Base-by-base conservation (phyloP, 768 basidiomycete species). In the Leccinellum rugosiceps region DNA sequence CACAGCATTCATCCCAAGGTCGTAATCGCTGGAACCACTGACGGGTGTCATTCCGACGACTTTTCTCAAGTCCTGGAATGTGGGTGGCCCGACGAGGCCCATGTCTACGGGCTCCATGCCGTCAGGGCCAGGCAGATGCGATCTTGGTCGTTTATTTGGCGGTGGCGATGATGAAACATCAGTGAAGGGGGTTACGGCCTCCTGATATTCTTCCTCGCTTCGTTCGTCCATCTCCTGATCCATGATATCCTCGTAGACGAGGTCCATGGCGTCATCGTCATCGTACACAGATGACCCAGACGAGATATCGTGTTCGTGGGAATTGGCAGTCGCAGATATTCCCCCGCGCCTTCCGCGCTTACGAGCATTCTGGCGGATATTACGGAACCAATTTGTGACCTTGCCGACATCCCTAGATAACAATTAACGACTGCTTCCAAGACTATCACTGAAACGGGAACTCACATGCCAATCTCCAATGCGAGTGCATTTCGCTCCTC, bases 301-400 rank as follows among this genome's bases (percentile, higher is more conserved):
- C 1, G 77, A 78, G n/a, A 69, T 74, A 51, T 79, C 72, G 32
- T 82, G 84, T 23, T 85, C 86, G n/a, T 65, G 68, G 23, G 50
- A 53, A 52, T 72, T 52, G 60, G 63, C 48, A 46, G 76, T 51
- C 76, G 80, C 15, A 31, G 65, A 55, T 25, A 32, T 49, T 73
- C 63, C 79, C 76, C 73, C 68, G 60, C 75, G 82, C 73, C 79
- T 84, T 56, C 82, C 80, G 23, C 89, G 83, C 72, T 85, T 90
- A 44, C 89, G 76, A n/a, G 89, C 80, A 17, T 87, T 88, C 74
- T 92, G 90, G 35, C 90, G 82, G 56, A 92, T 78, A 67, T 92
- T 92, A 34, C 90, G 80, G 78, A 92, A 92, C 90, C 90, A 92
- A 69, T 92, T 92, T 17, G 90, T 90, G 52, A 92, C 89, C 73